Evolutionary conservation across 345 rosid genomes (phyloP).

Genomic region (Salix dunnii): DNA sequence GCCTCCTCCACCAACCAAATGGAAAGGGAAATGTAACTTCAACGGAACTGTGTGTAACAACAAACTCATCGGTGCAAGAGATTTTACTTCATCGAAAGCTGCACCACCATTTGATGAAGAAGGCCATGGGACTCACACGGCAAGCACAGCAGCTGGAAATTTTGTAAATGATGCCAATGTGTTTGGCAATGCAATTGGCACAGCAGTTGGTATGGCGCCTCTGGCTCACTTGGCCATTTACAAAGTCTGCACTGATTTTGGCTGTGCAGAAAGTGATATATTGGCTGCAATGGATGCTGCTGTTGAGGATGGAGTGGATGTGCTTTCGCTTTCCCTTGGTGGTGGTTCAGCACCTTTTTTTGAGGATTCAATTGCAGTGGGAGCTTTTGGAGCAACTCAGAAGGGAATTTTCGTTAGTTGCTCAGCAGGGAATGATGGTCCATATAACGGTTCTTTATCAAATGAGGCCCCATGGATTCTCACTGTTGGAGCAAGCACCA

Average conservation of each 20-base stretch:
- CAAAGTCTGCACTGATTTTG: slow-evolving; percentile 50
- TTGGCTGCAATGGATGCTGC: slow-evolving; percentile 62
- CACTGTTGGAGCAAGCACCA: slow-evolving; percentile 36
- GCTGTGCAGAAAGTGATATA: slow-evolving; percentile 51
- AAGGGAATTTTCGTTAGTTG: slow-evolving; percentile 33
- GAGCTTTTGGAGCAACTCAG: slow-evolving; percentile 28
- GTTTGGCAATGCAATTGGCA: slow-evolving; percentile 54
- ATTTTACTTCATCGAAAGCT: not conserved
- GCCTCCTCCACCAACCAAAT: slow-evolving; percentile 21
- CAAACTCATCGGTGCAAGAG: slow-evolving; percentile 30
- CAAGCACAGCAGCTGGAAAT: slow-evolving; percentile 49
- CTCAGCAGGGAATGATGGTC: slow-evolving; percentile 38
- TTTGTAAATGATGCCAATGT: slow-evolving; percentile 31
- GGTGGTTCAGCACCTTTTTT: slow-evolving; percentile 23
- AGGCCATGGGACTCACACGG: slow-evolving; percentile 24
- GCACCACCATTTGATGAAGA: slow-evolving; percentile 10
- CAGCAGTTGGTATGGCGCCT: slow-evolving; percentile 45
- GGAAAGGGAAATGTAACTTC: slow-evolving; percentile 33
- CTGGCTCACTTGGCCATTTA: slow-evolving; percentile 57
- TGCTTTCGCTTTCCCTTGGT: slow-evolving; percentile 57
- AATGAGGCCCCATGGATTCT: slow-evolving; percentile 40
- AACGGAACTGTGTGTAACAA: slow-evolving; percentile 20
- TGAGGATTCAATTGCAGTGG: slow-evolving; percentile 25
- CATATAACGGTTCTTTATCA: slow-evolving; percentile 10
- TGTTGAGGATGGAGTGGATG: slow-evolving; percentile 61